Evolutionary conservation across 2,329 filamentous ascomycete species (phyloP).

Genomic region (Hymenoscyphus fructigenus): DNA sequence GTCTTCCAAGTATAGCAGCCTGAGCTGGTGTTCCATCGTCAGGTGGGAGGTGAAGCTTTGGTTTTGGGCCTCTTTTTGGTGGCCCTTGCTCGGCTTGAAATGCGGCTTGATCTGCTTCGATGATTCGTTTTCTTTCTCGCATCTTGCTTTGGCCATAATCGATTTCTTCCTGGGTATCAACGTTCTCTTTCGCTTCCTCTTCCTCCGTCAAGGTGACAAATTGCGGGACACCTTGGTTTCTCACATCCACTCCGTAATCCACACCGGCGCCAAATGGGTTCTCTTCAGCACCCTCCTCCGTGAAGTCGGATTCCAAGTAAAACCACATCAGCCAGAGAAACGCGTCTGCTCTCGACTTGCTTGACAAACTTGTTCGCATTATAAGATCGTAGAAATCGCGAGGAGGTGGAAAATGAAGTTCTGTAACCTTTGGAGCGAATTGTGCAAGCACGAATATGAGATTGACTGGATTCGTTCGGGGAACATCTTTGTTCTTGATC

Average conservation of each 20-base stretch:
- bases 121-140: slow-evolving; percentile 70
- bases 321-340: slow-evolving; percentile 99
- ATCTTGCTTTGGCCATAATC: slow-evolving; percentile 72
- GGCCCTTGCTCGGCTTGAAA: slow-evolving; percentile 45
- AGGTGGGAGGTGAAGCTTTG: slow-evolving; percentile 38
- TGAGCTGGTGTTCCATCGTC: slow-evolving; percentile 49
- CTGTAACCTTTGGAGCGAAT: slow-evolving; percentile 86
- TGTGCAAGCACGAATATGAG: slow-evolving; percentile 93
- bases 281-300: slow-evolving; percentile 78
- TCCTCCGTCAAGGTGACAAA: slow-evolving; percentile 65
- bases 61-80: slow-evolving; percentile 51
- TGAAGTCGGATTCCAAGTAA: slow-evolving; percentile 95
- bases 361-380: slow-evolving; percentile 84
- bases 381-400: slow-evolving; percentile 95
- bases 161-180: slow-evolving; percentile 68
- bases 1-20: slow-evolving; percentile 55
- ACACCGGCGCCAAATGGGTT: slow-evolving; percentile 84
- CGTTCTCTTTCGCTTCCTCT: slow-evolving; percentile 67
- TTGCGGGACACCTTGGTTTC: slow-evolving; percentile 67
- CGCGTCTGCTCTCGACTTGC: slow-evolving; percentile 76
- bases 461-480: slow-evolving; percentile 95
- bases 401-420: slow-evolving; percentile 81
- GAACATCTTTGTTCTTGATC: slow-evolving; percentile 67
- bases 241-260: slow-evolving; percentile 62
- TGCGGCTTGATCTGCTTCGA: slow-evolving; percentile 67